Evolutionary conservation across 108 stramenopile genomes (phyloP).

Genomic region (Fragilaria crotonensis): DNA sequence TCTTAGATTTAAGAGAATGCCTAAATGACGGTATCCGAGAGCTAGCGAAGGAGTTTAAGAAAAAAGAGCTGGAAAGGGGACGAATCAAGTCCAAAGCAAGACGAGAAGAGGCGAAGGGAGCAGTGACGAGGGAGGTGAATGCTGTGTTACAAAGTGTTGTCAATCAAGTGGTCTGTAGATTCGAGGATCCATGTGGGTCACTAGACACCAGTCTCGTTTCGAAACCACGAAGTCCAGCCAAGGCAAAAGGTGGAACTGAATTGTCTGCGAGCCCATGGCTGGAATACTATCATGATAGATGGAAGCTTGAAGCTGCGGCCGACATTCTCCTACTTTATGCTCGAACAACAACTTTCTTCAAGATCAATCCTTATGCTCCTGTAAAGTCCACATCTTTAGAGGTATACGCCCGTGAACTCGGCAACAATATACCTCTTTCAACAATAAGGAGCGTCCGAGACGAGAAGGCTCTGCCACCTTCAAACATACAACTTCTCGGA

Average conservation of each 20-base stretch:
- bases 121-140: slow-evolving; percentile 3
- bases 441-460: not conserved
- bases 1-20: slow-evolving; percentile 46
- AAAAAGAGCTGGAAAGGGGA: slow-evolving; percentile 9
- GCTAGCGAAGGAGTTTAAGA: slow-evolving; percentile 45
- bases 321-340: slow-evolving; percentile 82
- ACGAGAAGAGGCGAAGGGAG: not conserved
- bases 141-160: slow-evolving; percentile 11
- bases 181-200: slow-evolving; percentile 11
- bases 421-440: slow-evolving; percentile 24
- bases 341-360: slow-evolving; percentile 68
- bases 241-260: not conserved
- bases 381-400: slow-evolving; percentile 77
- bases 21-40: slow-evolving; percentile 43
- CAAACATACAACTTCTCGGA: not conserved
- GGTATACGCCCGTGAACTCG: slow-evolving; percentile 84
- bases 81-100: slow-evolving; percentile 7
- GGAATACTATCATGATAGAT: slow-evolving; percentile 28
- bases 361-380: slow-evolving; percentile 50
- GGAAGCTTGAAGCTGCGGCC: slow-evolving; percentile 73
- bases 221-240: not conserved
- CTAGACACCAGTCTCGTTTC: not conserved
- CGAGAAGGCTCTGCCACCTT: not conserved
- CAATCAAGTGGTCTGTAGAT: slow-evolving; percentile 13
- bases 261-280: not conserved